Evolutionary conservation across 371 early-diverging fungal species (phyloP).

Genomic region (Syncephalastrum sp.): DNA sequence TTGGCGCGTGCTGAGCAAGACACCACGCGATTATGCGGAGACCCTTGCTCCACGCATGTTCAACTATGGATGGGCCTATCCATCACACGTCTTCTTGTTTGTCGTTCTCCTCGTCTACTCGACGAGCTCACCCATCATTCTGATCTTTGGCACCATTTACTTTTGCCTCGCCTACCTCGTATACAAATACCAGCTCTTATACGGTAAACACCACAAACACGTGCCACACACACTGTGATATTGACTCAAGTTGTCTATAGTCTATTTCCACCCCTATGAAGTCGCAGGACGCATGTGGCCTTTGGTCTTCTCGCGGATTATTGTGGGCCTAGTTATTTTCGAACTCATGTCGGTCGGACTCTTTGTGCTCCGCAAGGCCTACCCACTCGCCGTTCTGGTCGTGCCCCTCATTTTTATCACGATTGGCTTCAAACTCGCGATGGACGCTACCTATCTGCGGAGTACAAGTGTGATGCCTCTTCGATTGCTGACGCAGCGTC

Average conservation of each 20-base stretch:
- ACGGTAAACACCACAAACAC: conserved; percentile 36
- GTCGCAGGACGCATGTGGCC: conserved; percentile 79
- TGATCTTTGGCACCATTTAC: conserved; percentile 75
- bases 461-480: conserved; percentile 55
- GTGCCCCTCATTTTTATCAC: conserved; percentile 54
- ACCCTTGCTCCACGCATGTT: conserved; percentile 61
- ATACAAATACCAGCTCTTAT: conserved; percentile 72
- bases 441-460: conserved; percentile 54
- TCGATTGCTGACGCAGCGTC: conserved; percentile 39
- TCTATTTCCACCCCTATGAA: conserved; percentile 82
- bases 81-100: conserved; percentile 73
- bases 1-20: conserved; percentile 53
- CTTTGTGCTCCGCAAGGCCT: conserved; percentile 62
- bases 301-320: conserved; percentile 67
- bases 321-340: conserved; percentile 73
- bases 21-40: conserved; percentile 70
- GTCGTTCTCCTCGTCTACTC: conserved; percentile 76
- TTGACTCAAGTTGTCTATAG: conserved; percentile 14
- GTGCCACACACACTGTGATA: no score
- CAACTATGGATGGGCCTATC: conserved; percentile 70
- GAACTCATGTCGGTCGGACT: conserved; percentile 77
- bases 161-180: conserved; percentile 72
- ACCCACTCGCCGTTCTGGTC: conserved; percentile 44
- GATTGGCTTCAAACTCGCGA: conserved; percentile 52
- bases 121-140: conserved; percentile 78